Evolutionary conservation across 106 monocot species (phyloP), one percentile per base, ranked within the genome.

Genomic region (Gastrodia elata): DNA sequence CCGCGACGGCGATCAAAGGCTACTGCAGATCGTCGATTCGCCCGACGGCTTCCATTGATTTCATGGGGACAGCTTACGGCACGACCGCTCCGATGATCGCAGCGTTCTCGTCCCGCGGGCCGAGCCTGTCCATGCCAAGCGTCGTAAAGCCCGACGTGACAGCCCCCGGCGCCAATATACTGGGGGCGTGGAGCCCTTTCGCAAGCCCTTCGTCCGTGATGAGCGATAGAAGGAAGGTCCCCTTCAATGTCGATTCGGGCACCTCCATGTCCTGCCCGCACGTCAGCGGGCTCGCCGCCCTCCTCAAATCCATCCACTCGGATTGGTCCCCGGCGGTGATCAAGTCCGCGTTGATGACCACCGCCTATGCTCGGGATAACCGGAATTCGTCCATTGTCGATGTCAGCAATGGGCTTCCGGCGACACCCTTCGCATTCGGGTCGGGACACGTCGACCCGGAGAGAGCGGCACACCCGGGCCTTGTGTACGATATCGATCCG

Each of bases 251-350:
- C 0, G 65, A 79, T 20, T 81, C 81, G 39, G 87, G 87, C 65
- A 91, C 91, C 28, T 91, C 91, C 58, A 91, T 91, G 87, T 73
- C 85, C 8, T 44, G 81, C 16, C 91, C 85, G 3, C 87, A 87
- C 49, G 58, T 91, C 2, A 81, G 76, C 30, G 85, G 91, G 6
- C 65, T 85, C 1, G 87, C 81, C 3, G 84, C 85, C 3, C 72
- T 85, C n/a, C 43, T 87, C 22, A 85, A 81, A 78, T 69, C 44
- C 8, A 74, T 57, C 2, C 83, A 85, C 64, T 83, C 78, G 7
- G 39, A 71, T 6, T 91, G 85, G 85, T 87, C 91, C 16, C 91
- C 91, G 18, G 83, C 87, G 1, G 81, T 77, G 0, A 80, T 91
- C 42, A 77, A 70, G 13, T 77, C 76, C 20, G 70, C 55, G 7